Conservation (phyloP, 805 yeast species). For the Clavispora phyllophila region DNA sequence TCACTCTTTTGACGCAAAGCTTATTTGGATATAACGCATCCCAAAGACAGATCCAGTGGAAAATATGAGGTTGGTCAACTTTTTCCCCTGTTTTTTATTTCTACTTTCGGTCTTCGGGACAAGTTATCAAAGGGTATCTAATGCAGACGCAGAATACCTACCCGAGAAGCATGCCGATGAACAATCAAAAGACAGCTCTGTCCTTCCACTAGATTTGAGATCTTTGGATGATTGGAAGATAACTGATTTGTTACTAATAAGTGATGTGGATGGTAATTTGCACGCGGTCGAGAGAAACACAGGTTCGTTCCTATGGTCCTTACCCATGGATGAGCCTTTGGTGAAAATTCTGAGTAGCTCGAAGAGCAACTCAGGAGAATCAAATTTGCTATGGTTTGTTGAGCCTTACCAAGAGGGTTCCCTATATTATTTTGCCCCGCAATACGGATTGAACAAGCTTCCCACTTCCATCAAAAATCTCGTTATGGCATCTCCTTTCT, state of each 20-base stretch:
- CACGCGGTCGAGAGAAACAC: slow-evolving; percentile 74
- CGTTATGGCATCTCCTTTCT: slow-evolving; percentile 81
- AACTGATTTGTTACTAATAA: slow-evolving; percentile 57
- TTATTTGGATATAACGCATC: background rate
- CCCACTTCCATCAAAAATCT: slow-evolving; percentile 78
- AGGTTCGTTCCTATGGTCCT: slow-evolving; percentile 74
- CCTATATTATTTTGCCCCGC: slow-evolving; percentile 72
- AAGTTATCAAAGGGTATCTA: background rate
- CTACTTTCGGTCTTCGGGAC: background rate
- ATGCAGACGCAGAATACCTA: background rate
- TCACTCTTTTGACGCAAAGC: background rate
- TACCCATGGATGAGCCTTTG: slow-evolving; percentile 60
- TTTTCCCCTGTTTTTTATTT: background rate
- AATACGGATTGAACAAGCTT: slow-evolving; percentile 69
- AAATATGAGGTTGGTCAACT: background rate
- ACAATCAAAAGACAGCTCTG: slow-evolving; percentile 10
- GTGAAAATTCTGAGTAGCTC: slow-evolving; percentile 39
- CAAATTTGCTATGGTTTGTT: slow-evolving; percentile 67
- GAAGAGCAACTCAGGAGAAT: slow-evolving; percentile 8
- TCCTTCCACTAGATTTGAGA: slow-evolving; percentile 33
- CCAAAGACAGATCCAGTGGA: background rate
- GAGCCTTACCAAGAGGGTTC: slow-evolving; percentile 88
- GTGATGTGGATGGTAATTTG: slow-evolving; percentile 83
- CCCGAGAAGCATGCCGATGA: background rate
- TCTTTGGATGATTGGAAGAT: slow-evolving; percentile 45